These are phyloP conservation scores for Meira miltonrushii DNA, from an alignment of 1,284 basidiomycete genomes.

Conservation along the genomic window DNA sequence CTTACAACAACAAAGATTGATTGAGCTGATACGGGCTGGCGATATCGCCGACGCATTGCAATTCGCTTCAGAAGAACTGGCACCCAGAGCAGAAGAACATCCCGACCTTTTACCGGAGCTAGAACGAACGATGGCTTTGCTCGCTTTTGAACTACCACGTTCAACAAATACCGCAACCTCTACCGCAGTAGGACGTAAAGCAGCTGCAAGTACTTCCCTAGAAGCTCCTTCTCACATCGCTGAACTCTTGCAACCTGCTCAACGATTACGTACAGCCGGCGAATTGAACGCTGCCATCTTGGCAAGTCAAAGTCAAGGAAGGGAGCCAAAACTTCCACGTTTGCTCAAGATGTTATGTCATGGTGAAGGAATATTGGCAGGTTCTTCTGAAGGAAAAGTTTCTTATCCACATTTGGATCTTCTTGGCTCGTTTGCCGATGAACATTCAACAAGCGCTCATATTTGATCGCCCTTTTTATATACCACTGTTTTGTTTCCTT, in stretches of 20 bases:
- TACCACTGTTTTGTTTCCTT: background rate
- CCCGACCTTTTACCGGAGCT: conserved; percentile 87
- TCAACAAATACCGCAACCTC: conserved; percentile 2
- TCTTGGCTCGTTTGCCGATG: background rate
- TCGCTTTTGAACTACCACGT: conserved; percentile 68
- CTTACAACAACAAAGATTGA: conserved; percentile 86
- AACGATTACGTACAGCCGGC: conserved; percentile 80
- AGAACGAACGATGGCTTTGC: conserved; percentile 88
- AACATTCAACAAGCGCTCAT: no score
- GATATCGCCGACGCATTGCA: conserved; percentile 71
- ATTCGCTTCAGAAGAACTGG: conserved; percentile 89
- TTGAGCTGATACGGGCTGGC: conserved; percentile 84
- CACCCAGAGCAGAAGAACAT: conserved; percentile 87
- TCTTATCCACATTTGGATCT: conserved; percentile 40
- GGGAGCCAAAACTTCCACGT: conserved; percentile 82
- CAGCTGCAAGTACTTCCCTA: conserved; percentile 15
- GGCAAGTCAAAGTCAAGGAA: conserved; percentile 81
- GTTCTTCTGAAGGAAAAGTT: conserved; percentile 54
- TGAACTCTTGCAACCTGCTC: conserved; percentile 71
- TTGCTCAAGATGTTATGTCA: conserved; percentile 77
- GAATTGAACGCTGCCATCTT: conserved; percentile 93
- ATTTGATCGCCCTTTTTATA: background rate
- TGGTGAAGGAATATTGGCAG: conserved; percentile 73
- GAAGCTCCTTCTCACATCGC: conserved; percentile 63
- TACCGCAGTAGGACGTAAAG: conserved; percentile 7